Conservation (phyloP, 106 monocot species). For the Amphibolis antarctica region DNA sequence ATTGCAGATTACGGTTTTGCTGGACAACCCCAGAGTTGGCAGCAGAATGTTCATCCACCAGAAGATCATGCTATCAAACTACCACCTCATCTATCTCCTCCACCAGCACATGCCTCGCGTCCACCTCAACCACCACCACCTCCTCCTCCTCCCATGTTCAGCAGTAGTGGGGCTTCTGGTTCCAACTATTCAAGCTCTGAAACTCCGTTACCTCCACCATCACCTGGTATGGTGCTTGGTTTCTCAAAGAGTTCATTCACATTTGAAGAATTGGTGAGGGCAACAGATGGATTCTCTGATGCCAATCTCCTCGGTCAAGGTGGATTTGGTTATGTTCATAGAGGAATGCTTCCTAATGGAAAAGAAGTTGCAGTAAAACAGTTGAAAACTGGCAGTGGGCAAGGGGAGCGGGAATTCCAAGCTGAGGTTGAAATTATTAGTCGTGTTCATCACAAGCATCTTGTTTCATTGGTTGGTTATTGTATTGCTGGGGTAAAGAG, state of each 20-base stretch:
- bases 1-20: constrained; percentile 18
- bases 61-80: constrained; percentile 23
- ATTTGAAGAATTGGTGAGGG: constrained; percentile 12
- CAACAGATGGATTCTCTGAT: constrained; percentile 16
- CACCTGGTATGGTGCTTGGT: constrained; percentile 11
- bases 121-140: constrained; percentile 9
- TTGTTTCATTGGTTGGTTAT: constrained; percentile 18
- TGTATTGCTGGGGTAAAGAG: constrained; percentile 16
- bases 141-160: constrained; percentile 6
- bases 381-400: constrained; percentile 20
- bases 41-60: constrained; percentile 25
- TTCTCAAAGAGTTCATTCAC: constrained; percentile 12
- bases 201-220: constrained; percentile 9
- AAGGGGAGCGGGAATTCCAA: constrained; percentile 26
- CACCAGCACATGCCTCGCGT: constrained; percentile 15
- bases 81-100: constrained; percentile 13
- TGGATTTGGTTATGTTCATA: constrained; percentile 22
- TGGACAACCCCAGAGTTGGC: constrained; percentile 23
- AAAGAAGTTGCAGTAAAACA: constrained; percentile 22
- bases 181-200: constrained; percentile 14
- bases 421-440: constrained; percentile 31
- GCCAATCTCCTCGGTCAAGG: constrained; percentile 24
- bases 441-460: constrained; percentile 27
- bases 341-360: constrained; percentile 16
- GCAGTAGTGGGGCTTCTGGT: constrained; percentile 12